Conservation (phyloP, 2,329 filamentous ascomycete genomes). For the Venturia pyrina region DNA sequence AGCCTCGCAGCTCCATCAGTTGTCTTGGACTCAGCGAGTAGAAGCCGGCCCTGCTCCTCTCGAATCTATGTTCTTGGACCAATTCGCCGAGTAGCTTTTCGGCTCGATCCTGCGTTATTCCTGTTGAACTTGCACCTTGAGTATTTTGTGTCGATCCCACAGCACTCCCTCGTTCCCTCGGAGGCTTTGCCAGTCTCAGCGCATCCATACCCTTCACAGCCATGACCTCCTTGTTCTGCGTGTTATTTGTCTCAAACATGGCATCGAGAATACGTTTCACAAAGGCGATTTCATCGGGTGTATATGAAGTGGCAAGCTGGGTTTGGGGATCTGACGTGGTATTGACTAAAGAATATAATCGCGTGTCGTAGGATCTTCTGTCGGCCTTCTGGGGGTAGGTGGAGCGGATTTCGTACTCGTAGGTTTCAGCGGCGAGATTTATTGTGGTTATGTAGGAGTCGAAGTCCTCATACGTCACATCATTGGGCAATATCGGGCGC, state of each 20-base stretch:
- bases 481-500: conserved; percentile 41
- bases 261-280: conserved; percentile 78
- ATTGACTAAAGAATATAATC: conserved; percentile 75
- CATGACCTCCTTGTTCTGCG: conserved; percentile 68
- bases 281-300: conserved; percentile 77
- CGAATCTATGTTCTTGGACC: conserved; percentile 75
- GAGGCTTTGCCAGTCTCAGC: conserved; percentile 50
- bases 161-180: conserved; percentile 23
- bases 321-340: conserved; percentile 75
- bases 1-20: conserved; percentile 74
- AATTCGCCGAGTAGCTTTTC: conserved; percentile 61
- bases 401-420: conserved; percentile 81
- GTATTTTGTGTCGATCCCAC: conserved; percentile 19
- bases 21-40: conserved; percentile 68
- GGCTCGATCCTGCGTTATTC: conserved; percentile 65
- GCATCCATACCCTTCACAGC: conserved; percentile 73
- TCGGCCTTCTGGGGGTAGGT: conserved; percentile 52
- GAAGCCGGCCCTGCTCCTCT: conserved; percentile 59
- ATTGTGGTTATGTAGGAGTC: conserved; percentile 58
- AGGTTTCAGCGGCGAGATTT: conserved; percentile 61
- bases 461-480: conserved; percentile 61
- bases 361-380: conserved; percentile 32
- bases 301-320: conserved; percentile 74
- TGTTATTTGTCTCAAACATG: conserved; percentile 89
- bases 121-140: conserved; percentile 21